phyloP scores from a whole-genome alignment of 2,329 filamentous ascomycete species.

The Arthrobotrys entomopaga region DNA sequence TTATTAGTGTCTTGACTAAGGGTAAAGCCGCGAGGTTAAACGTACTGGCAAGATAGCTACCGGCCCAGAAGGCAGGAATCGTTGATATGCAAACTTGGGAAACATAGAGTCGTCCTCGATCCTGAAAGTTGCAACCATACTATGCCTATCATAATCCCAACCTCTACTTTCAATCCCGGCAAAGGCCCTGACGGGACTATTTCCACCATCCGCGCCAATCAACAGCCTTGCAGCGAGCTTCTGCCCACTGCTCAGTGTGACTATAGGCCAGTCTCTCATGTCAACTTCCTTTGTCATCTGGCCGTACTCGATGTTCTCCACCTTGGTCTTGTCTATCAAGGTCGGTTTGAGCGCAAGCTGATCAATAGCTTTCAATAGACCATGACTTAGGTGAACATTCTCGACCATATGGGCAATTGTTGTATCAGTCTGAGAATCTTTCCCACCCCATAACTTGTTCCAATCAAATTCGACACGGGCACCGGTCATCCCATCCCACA shows the following conservation, averaged over 20 bases:
- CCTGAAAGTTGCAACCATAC: slow-evolving; percentile 87
- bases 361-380: slow-evolving; percentile 75
- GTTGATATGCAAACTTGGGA: slow-evolving; percentile 85
- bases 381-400: slow-evolving; percentile 87
- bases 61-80: slow-evolving; percentile 91
- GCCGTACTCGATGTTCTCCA: slow-evolving; percentile 82
- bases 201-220: slow-evolving; percentile 92
- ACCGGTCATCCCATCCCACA: slow-evolving; percentile 93
- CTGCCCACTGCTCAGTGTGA: slow-evolving; percentile 75
- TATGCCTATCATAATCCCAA: slow-evolving; percentile 93
- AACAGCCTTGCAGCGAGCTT: slow-evolving; percentile 82
- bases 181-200: slow-evolving; percentile 90
- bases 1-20: background rate
- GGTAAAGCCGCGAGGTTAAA: background rate
- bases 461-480: slow-evolving; percentile 90
- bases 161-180: slow-evolving; percentile 85
- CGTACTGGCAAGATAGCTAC: slow-evolving; percentile 81
- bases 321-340: slow-evolving; percentile 79
- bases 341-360: slow-evolving; percentile 73
- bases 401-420: slow-evolving; percentile 97
- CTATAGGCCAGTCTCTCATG: slow-evolving; percentile 85
- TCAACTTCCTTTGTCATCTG: slow-evolving; percentile 75
- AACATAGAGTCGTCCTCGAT: slow-evolving; percentile 71
- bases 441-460: slow-evolving; percentile 64
- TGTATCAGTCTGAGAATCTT: slow-evolving; percentile 64